phyloP scores from a whole-genome alignment of 345 rosid species.

The Microcos paniculata region DNA sequence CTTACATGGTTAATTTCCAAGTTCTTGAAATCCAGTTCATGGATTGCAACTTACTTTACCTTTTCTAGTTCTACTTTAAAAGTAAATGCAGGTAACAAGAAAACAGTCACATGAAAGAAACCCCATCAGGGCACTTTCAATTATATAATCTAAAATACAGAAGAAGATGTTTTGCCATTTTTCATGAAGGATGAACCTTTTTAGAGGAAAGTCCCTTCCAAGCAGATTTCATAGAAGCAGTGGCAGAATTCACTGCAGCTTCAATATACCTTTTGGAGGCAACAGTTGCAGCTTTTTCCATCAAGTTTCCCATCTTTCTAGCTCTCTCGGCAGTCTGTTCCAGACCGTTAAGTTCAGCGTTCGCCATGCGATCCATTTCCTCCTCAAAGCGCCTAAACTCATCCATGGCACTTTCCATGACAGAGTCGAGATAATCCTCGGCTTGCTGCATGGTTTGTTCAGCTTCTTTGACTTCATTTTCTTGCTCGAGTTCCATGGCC shows the following conservation, averaged over 20 bases:
- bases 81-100: neutral
- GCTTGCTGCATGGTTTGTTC: constrained; percentile 49
- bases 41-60: neutral
- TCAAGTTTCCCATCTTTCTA: constrained; percentile 48
- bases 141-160: neutral
- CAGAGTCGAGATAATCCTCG: constrained; percentile 63
- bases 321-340: constrained; percentile 62
- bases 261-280: constrained; percentile 74
- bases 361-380: constrained; percentile 63
- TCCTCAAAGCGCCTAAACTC: constrained; percentile 64
- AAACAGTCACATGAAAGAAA: neutral
- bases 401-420: constrained; percentile 75
- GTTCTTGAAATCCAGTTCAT: neutral
- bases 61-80: neutral
- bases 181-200: constrained; percentile 31
- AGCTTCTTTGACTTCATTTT: constrained; percentile 44
- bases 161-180: neutral
- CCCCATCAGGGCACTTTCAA: neutral
- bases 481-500: constrained; percentile 51
- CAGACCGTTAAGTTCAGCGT: constrained; percentile 38
- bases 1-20: neutral
- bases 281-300: constrained; percentile 61
- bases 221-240: constrained; percentile 82
- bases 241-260: constrained; percentile 74
- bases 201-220: constrained; percentile 56